These are phyloP conservation scores for Komagataella phaffii DNA, from an alignment of 805 yeast species.

Conservation along the genomic window DNA sequence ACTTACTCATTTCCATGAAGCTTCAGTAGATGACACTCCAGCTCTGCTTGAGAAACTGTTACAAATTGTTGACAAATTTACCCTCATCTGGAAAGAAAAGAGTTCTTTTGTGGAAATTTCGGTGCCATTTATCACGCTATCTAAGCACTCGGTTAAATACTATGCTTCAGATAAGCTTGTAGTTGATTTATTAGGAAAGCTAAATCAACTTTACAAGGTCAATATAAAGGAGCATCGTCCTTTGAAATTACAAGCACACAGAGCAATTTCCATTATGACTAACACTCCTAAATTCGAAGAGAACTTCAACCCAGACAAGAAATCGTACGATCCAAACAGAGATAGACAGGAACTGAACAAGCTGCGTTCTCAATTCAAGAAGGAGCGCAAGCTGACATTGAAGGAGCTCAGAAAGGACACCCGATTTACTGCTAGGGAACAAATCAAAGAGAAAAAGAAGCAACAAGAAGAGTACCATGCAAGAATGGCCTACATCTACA, in stretches of 20 bases:
- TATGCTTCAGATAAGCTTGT: slow-evolving; percentile 21
- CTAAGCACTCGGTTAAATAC: slow-evolving; percentile 24
- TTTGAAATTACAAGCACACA: slow-evolving; percentile 69
- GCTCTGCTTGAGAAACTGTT: slow-evolving; percentile 21
- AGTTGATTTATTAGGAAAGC: slow-evolving; percentile 23
- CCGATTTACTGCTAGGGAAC: slow-evolving; percentile 77
- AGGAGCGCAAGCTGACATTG: slow-evolving; percentile 78
- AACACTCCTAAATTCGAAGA: slow-evolving; percentile 89
- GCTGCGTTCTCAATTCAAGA: slow-evolving; percentile 75
- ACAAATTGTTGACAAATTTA: slow-evolving; percentile 17
- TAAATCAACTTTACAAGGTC: slow-evolving; percentile 35
- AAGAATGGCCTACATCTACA: slow-evolving; percentile 78
- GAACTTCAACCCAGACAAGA: slow-evolving; percentile 90
- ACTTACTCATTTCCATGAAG: not conserved
- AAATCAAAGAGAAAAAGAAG: slow-evolving; percentile 62
- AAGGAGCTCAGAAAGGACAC: slow-evolving; percentile 87
- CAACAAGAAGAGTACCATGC: slow-evolving; percentile 72
- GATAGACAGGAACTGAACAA: slow-evolving; percentile 75
- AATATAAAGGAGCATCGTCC: slow-evolving; percentile 45
- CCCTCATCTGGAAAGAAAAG: slow-evolving; percentile 45
- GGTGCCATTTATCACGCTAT: slow-evolving; percentile 27
- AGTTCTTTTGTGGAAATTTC: slow-evolving; percentile 48
- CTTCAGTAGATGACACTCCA: slow-evolving; percentile 3
- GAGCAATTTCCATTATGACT: slow-evolving; percentile 72
- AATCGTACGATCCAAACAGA: slow-evolving; percentile 75